phyloP scores from a whole-genome alignment of 345 rosid species.

The Geranium brycei region DNA sequence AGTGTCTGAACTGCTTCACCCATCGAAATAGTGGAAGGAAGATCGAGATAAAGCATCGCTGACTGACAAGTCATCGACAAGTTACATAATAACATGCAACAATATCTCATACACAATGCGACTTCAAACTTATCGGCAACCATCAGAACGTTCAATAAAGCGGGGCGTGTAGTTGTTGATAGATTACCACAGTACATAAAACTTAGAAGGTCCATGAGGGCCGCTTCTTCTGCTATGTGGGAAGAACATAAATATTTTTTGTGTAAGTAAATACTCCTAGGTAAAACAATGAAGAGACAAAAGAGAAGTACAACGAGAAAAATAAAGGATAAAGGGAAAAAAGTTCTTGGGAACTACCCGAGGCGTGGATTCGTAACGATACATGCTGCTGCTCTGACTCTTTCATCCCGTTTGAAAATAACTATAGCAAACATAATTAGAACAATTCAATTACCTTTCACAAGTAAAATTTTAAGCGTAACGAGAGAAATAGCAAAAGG shows the following conservation, averaged over 20 bases:
- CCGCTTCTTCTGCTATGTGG: slow-evolving; percentile 47
- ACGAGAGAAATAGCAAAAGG: slow-evolving; percentile 1
- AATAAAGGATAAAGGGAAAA: too few relatives aligned
- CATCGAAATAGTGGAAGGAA: slow-evolving; percentile 42
- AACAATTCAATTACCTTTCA: too few relatives aligned
- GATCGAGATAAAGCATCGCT: slow-evolving; percentile 46
- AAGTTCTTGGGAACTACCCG: slow-evolving; percentile 18
- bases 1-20: slow-evolving; percentile 55
- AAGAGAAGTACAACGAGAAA: too few relatives aligned
- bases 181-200: slow-evolving; percentile 44
- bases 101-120: slow-evolving; percentile 57
- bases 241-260: background rate
- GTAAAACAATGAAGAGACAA: too few relatives aligned
- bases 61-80: slow-evolving; percentile 48
- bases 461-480: too few relatives aligned
- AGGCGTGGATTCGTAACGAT: slow-evolving; percentile 40
- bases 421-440: slow-evolving; percentile 14
- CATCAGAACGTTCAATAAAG: slow-evolving; percentile 46
- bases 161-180: slow-evolving; percentile 25
- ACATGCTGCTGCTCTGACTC: slow-evolving; percentile 45
- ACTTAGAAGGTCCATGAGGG: slow-evolving; percentile 49
- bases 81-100: slow-evolving; percentile 36
- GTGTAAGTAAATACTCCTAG: too few relatives aligned
- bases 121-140: slow-evolving; percentile 66
- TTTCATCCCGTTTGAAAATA: slow-evolving; percentile 55